Evolutionary conservation across 2,329 filamentous ascomycete species (phyloP).

Genomic region (Verticillium isaacii): DNA sequence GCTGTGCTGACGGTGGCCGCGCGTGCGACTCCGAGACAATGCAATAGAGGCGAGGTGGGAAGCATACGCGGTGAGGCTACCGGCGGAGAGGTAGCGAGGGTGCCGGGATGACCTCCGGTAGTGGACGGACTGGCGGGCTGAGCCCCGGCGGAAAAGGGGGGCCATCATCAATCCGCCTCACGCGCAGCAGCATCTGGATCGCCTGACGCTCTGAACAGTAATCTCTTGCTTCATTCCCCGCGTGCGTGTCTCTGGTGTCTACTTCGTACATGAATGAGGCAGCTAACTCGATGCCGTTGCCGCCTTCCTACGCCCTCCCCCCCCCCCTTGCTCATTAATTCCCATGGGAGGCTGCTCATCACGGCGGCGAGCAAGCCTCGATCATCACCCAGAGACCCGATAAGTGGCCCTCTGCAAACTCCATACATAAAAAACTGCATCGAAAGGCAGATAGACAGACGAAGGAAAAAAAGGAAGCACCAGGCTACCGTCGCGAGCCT

Average conservation of each 20-base stretch:
- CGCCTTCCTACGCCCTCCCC: not conserved
- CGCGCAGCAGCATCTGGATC: not conserved
- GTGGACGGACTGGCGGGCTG: too few species aligned
- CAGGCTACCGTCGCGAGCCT: not conserved
- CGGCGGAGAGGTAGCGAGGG: not conserved
- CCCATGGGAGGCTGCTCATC: not conserved
- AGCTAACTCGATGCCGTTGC: not conserved
- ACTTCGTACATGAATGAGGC: not conserved
- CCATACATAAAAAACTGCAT: not conserved
- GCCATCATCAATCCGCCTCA: not conserved
- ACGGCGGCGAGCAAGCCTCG: not conserved
- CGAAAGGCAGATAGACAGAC: not conserved
- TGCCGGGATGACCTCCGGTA: too few species aligned
- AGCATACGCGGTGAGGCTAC: not conserved
- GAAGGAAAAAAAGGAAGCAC: not conserved
- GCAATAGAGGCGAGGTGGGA: not conserved
- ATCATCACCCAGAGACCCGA: not conserved
- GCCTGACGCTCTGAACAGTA: not conserved
- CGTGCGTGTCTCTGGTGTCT: not conserved
- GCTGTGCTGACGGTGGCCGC: not conserved
- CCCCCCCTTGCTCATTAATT: not conserved
- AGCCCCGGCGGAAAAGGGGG: too few species aligned
- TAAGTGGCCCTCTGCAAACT: not conserved
- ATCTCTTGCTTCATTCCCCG: not conserved
- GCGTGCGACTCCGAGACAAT: not conserved